Conservation (phyloP, 805 yeast species). For the Candida oleophila region DNA sequence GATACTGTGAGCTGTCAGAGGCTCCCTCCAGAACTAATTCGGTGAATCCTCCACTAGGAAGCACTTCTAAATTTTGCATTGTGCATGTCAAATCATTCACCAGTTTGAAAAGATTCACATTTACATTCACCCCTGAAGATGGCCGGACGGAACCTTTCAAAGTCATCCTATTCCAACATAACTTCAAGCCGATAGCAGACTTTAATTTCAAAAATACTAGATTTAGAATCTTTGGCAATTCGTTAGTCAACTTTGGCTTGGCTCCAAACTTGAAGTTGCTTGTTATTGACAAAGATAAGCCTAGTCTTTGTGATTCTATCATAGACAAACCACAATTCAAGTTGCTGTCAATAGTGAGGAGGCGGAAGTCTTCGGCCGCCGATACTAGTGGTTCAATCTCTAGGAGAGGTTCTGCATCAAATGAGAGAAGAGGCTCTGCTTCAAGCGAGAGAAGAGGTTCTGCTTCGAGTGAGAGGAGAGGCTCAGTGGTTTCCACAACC, state of each 20-base stretch:
- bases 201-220: constrained; percentile 35
- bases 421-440: not conserved
- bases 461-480: not conserved
- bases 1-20: constrained; percentile 24
- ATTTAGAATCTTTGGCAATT: constrained; percentile 38
- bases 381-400: not conserved
- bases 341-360: constrained; percentile 17
- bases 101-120: constrained; percentile 24
- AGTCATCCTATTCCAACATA: constrained; percentile 33
- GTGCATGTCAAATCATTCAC: constrained; percentile 29
- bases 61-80: constrained; percentile 24
- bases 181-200: constrained; percentile 38
- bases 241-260: constrained; percentile 29
- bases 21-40: not conserved
- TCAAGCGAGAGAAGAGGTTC: not conserved
- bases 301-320: constrained; percentile 35
- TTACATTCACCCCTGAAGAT: constrained; percentile 24
- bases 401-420: not conserved
- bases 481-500: not conserved
- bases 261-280: constrained; percentile 34
- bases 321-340: constrained; percentile 29
- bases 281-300: constrained; percentile 32
- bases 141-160: constrained; percentile 16
- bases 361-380: constrained; percentile 4
- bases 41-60: not conserved